Percentiles rank a stretch among this genome's conserved stretches.
Evolutionary conservation across 2,329 filamentous ascomycete genomes (phyloP).

Genomic region (Pseudonectria buxi): DNA sequence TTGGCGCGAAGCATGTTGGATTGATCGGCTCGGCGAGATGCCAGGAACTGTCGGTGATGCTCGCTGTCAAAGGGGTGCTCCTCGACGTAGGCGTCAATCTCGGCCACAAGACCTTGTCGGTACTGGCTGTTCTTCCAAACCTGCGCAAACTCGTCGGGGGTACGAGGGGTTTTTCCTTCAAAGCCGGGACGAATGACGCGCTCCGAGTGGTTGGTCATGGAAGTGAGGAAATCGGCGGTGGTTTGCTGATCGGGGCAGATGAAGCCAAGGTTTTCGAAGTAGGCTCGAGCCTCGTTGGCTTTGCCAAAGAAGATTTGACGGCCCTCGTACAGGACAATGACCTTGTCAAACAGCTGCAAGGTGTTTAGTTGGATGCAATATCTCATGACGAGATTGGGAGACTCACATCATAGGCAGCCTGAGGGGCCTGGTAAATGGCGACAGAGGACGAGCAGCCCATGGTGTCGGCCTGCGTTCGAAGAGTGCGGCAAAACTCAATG

Average conservation of each 20-base stretch:
- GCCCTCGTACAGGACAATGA: constrained; percentile 57
- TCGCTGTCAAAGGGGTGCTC: constrained; percentile 14
- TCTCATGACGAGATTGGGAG: too few relatives aligned
- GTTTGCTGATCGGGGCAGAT: constrained; percentile 53
- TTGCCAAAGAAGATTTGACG: constrained; percentile 59
- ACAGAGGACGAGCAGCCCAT: constrained; percentile 9
- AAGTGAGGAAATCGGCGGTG: constrained; percentile 57
- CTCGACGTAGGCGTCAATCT: constrained; percentile 25
- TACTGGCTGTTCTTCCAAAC: constrained; percentile 22
- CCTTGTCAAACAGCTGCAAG: constrained; percentile 52
- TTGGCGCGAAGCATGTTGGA: constrained; percentile 31
- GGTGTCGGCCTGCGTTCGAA: constrained; percentile 10
- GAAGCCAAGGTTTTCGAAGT: constrained; percentile 56
- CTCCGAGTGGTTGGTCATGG: constrained; percentile 34
- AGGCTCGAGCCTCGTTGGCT: constrained; percentile 46
- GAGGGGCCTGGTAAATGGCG: constrained; percentile 52
- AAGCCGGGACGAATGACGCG: constrained; percentile 23
- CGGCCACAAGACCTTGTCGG: not conserved
- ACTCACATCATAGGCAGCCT: constrained; percentile 42
- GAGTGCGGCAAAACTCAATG: constrained; percentile 8
- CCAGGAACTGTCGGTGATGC: constrained; percentile 10
- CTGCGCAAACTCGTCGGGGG: constrained; percentile 28
- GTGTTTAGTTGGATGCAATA: too few relatives aligned
- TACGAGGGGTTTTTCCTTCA: constrained; percentile 23
- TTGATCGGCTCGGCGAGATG: constrained; percentile 11